Evolutionary conservation across 305 asterid genomes (phyloP), one percentile per base, ranked within the genome.

Genomic region (Rubia tinctorum): DNA sequence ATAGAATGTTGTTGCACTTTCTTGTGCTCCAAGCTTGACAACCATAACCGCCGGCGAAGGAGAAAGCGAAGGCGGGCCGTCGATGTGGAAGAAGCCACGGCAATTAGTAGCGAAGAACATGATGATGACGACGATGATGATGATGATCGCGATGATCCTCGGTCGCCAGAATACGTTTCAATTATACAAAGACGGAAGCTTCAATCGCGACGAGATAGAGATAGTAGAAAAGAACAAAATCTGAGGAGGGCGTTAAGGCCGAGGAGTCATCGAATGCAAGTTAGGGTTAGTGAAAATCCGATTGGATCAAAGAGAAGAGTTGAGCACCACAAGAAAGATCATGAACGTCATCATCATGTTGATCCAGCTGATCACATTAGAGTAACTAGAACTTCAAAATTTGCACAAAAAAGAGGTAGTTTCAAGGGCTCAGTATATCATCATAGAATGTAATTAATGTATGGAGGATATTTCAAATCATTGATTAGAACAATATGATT

Each of bases 211-310:
- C 55, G 42, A 68, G 72, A 77, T 73, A 79, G 81, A 18, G 77
- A 76, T 23, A 75, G 84, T 69, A 87, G 75, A 72, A 53, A 53
- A 53, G 68, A 82, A 39, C 89, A 89, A 79, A 89, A 82, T 75
- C 34, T 89, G 80, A 84, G 88, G 76, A 81, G 83, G 66, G 85
- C 87, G 12, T 75, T 92, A 75, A 92, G 86, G 84, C 86, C 95
- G 30, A 82, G 72, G 55, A 86, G 74, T 71, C 91, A 81, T 74
- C 74, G 82, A 27, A 34, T 83, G 1, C 82, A 53, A 9, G 51
- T 87, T 40, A 81, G 81, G 37, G 44, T 86, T 39, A 72, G 78
- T 10, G 74, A 81, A 66, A 76, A 76, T 71, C 68, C 88, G 17
- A 25, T 18, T 71, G 80, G 70, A 75, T 64, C 51, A 78, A 85